Base-by-base conservation (phyloP, 2,329 filamentous ascomycete genomes). In the Paracamarosporium sp. region DNA sequence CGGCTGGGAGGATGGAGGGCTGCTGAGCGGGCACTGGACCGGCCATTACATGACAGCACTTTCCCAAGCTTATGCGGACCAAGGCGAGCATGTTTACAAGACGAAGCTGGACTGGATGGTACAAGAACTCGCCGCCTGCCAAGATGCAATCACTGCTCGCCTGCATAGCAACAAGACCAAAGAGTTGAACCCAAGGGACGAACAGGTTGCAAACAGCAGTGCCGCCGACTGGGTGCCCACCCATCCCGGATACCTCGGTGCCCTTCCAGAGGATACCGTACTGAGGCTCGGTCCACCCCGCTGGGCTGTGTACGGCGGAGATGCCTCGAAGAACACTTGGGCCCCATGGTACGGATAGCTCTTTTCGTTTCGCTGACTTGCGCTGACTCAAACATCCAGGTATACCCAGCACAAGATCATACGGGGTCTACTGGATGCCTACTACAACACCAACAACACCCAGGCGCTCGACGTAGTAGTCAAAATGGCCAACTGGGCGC, bases 401-500 rank as follows among this genome's bases (percentile, higher is more conserved):
- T 61, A 63, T 25, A 63, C 57, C 30, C 61, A 63, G 44, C 61
- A 63, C 52, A 63, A 63, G 58, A 63, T 61, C 36, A 59, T 63
- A 20, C 48, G 55, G 17, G 61, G 61, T 12, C 40, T 63, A 4
- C 33, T 63, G 31, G 58, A 63, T 47, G 57, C 61, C 25, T 59
- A 63, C 41, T 63, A 63, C 45, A 60, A 63, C 36, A 63, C 61
- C 52, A 63, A 63, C 35, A 63, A 38, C 30, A 45, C 57, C 1
- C 47, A 63, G 36, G 61, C 61, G 4, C 55, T 63, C 11, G 40
- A 59, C 12, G 55, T 63, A 4, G 61, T 57, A 17, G 61, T 63
- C 4, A 63, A 61, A 40, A 61, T 63, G 61, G 61, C 61, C 24
- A 25, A 63, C 27, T 63, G 61, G 61, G 61, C 57, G 24, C 50